These are phyloP conservation scores for Trypanosoma cruzi DNA, from an alignment of 208 protist genomes.

Conservation along the genomic window DNA sequence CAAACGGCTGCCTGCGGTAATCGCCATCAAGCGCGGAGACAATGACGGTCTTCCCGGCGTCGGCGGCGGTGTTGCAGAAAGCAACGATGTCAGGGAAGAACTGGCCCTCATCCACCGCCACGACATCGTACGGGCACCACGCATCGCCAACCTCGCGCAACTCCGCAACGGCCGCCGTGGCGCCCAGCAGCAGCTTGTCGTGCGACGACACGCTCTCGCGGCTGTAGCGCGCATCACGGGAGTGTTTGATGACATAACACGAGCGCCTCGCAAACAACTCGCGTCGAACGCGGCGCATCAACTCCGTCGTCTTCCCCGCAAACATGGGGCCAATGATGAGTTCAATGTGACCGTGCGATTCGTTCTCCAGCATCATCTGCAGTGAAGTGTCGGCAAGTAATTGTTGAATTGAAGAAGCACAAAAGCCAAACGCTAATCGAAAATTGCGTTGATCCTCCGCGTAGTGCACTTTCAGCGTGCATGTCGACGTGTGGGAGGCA, in stretches of 20 bases:
- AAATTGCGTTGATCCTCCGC: too few relatives aligned
- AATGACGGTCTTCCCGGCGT: conserved; percentile 93
- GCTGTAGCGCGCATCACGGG: conserved; percentile 87
- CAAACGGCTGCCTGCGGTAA: conserved; percentile 92
- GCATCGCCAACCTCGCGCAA: conserved; percentile 19
- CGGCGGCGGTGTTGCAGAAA: conserved; percentile 85
- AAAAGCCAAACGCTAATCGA: too few relatives aligned
- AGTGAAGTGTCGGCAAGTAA: background rate
- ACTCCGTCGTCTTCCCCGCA: conserved; percentile 94
- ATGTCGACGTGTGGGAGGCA: too few relatives aligned
- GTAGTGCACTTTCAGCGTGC: too few relatives aligned
- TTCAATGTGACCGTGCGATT: conserved; percentile 66
- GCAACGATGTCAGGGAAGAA: conserved; percentile 94
- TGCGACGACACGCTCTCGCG: conserved; percentile 81
- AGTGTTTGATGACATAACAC: conserved; percentile 94
- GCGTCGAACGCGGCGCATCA: conserved; percentile 91
- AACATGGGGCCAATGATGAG: conserved; percentile 97
- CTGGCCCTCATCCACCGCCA: conserved; percentile 94
- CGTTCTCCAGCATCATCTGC: background rate
- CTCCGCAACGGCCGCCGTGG: conserved; percentile 54
- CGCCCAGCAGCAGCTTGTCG: conserved; percentile 65
- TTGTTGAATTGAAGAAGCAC: too few relatives aligned
- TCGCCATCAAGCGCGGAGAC: conserved; percentile 95
- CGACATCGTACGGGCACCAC: conserved; percentile 83
- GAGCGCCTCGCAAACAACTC: conserved; percentile 73